Evolutionary conservation across 164 flowering plant genomes (phyloP).

Genomic region (Vitis rotundifolia): DNA sequence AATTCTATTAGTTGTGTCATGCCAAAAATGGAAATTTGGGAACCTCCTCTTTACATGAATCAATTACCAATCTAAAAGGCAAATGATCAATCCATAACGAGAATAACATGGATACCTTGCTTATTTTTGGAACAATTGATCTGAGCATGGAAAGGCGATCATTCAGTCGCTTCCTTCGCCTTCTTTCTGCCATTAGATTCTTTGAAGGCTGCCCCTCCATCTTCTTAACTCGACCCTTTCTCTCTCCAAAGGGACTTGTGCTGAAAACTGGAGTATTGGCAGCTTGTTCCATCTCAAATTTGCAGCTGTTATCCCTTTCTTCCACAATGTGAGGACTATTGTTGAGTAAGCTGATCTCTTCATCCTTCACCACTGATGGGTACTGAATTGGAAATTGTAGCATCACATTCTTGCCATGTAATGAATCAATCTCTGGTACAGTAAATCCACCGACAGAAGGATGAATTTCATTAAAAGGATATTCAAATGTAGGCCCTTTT

Average conservation of each 20-base stretch:
- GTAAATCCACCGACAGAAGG: slow-evolving; percentile 38
- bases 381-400: slow-evolving; percentile 30
- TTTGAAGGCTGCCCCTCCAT: slow-evolving; percentile 83
- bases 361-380: slow-evolving; percentile 31
- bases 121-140: slow-evolving; percentile 88
- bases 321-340: slow-evolving; percentile 14
- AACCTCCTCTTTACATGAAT: no score
- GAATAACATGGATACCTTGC: slow-evolving; percentile 55
- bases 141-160: slow-evolving; percentile 93
- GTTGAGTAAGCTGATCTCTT: slow-evolving; percentile 5
- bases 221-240: slow-evolving; percentile 42
- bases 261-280: slow-evolving; percentile 20
- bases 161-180: slow-evolving; percentile 83
- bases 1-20: background rate
- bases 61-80: no score
- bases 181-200: slow-evolving; percentile 92
- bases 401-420: slow-evolving; percentile 13
- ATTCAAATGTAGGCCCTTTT: slow-evolving; percentile 24
- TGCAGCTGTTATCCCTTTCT: slow-evolving; percentile 23
- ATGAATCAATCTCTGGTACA: slow-evolving; percentile 32
- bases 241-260: slow-evolving; percentile 25
- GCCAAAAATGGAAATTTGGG: no score
- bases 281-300: slow-evolving; percentile 31
- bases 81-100: no score
- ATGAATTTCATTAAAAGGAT: slow-evolving; percentile 26